Evolutionary conservation across 2,329 filamentous ascomycete species (phyloP).

Genomic region (Xenoacremonium recifei): DNA sequence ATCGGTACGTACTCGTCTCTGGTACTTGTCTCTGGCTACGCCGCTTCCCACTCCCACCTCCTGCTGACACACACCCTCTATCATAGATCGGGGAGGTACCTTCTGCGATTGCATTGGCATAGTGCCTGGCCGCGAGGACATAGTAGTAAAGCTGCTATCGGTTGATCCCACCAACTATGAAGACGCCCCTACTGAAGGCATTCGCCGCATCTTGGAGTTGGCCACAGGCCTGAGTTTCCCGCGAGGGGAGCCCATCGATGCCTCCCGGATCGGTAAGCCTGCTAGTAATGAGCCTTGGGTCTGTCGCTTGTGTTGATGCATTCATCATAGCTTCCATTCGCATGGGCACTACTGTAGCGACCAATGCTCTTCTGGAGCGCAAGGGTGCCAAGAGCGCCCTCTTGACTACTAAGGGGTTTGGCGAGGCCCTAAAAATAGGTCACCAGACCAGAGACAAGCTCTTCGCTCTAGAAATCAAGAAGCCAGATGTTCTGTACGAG

Average conservation of each 20-base stretch:
- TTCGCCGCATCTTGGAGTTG: not conserved
- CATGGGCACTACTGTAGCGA: not conserved
- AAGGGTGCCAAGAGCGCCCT: not conserved
- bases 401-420: slow-evolving; percentile 46
- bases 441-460: slow-evolving; percentile 71
- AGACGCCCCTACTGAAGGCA: slow-evolving; percentile 65
- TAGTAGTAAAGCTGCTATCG: slow-evolving; percentile 11
- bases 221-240: not conserved
- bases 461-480: slow-evolving; percentile 67
- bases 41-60: too few species aligned
- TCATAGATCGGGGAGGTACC: slow-evolving; percentile 10
- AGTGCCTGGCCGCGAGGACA: slow-evolving; percentile 4
- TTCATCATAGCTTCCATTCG: not conserved
- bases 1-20: too few species aligned
- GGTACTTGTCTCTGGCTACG: too few species aligned
- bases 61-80: too few species aligned
- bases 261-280: not conserved
- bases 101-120: slow-evolving; percentile 9
- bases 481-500: slow-evolving; percentile 67
- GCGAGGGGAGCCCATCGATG: not conserved
- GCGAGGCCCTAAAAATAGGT: slow-evolving; percentile 66
- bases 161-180: slow-evolving; percentile 69
- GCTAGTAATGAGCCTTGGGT: not conserved
- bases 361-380: not conserved
- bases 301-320: not conserved